Evolutionary conservation across 768 basidiomycete genomes (phyloP).

Genomic region (Psilocybe azurescens): DNA sequence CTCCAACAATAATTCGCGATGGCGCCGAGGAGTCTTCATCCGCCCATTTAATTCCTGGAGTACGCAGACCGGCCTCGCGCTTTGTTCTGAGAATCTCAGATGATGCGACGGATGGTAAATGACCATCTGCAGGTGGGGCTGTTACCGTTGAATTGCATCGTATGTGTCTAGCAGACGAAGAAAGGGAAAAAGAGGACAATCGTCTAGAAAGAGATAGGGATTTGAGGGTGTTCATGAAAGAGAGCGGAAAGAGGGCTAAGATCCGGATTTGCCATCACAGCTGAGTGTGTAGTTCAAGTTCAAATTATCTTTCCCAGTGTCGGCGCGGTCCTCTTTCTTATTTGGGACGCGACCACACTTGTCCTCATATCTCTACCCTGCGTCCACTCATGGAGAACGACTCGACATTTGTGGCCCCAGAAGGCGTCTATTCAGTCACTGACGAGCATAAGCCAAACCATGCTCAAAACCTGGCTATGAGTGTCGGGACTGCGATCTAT

Average conservation of each 20-base stretch:
- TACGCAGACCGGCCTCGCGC: constrained; percentile 72
- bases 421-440: constrained; percentile 88
- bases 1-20: constrained; percentile 58
- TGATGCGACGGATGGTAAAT: constrained; percentile 72
- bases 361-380: background rate
- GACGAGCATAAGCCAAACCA: constrained; percentile 80
- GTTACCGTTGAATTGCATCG: constrained; percentile 64
- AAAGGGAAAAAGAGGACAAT: constrained; percentile 23
- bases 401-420: constrained; percentile 84
- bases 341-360: constrained; percentile 19
- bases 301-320: constrained; percentile 20
- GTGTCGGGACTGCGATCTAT: constrained; percentile 44
- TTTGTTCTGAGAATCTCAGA: constrained; percentile 69
- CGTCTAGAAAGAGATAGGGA: constrained; percentile 23
- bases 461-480: constrained; percentile 44
- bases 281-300: constrained; percentile 13
- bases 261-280: constrained; percentile 40
- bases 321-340: constrained; percentile 21
- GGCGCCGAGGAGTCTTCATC: constrained; percentile 59
- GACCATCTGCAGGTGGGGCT: constrained; percentile 76
- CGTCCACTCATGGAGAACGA: constrained; percentile 74
- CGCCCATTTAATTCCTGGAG: constrained; percentile 74
- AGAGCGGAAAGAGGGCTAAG: constrained; percentile 39
- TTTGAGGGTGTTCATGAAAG: constrained; percentile 42
- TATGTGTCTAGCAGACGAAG: constrained; percentile 27